A percentile compares a stretch with the other conserved stretches of the same genome.
phyloP scores from a whole-genome alignment of 2,329 filamentous ascomycete genomes.

The Botrytis tulipae region DNA sequence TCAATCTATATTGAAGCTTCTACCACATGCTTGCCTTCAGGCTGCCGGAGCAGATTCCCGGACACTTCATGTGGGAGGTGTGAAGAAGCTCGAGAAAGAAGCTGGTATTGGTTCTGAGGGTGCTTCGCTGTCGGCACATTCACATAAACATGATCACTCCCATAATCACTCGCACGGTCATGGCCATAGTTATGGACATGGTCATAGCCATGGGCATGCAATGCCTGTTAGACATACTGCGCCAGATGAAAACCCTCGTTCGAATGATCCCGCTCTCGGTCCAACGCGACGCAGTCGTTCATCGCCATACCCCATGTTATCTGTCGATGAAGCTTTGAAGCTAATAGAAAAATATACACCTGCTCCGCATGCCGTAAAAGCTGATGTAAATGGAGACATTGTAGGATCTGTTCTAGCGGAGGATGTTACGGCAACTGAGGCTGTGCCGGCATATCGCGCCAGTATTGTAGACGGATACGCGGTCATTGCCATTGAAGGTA shows the following conservation, averaged over 20 bases:
- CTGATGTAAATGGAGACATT: constrained; percentile 62
- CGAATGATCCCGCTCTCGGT: constrained; percentile 60
- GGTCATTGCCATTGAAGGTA: constrained; percentile 63
- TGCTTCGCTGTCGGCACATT: constrained; percentile 41
- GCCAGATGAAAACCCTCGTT: constrained; percentile 54
- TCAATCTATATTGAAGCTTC: constrained; percentile 79
- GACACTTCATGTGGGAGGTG: constrained; percentile 72
- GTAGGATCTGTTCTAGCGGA: constrained; percentile 76
- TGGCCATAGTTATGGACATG: constrained; percentile 39
- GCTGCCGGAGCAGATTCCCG: constrained; percentile 81
- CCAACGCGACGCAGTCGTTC: constrained; percentile 73
- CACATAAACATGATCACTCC: constrained; percentile 46
- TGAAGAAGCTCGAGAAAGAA: constrained; percentile 80
- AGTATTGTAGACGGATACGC: constrained; percentile 98
- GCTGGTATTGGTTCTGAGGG: constrained; percentile 56
- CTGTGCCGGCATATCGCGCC: constrained; percentile 88
- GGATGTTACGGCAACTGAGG: constrained; percentile 75
- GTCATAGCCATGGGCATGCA: constrained; percentile 60
- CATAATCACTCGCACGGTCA: constrained; percentile 48
- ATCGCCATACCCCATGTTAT: constrained; percentile 90
- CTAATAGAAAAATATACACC: constrained; percentile 75
- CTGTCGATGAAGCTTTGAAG: constrained; percentile 75
- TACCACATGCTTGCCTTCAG: constrained; percentile 93
- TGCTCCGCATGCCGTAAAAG: constrained; percentile 52
- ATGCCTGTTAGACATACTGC: constrained; percentile 71